Evolutionary conservation across 441 rosid genomes (phyloP), one percentile per base, ranked within the genome.

Genomic region (Monsonia emarginata): DNA sequence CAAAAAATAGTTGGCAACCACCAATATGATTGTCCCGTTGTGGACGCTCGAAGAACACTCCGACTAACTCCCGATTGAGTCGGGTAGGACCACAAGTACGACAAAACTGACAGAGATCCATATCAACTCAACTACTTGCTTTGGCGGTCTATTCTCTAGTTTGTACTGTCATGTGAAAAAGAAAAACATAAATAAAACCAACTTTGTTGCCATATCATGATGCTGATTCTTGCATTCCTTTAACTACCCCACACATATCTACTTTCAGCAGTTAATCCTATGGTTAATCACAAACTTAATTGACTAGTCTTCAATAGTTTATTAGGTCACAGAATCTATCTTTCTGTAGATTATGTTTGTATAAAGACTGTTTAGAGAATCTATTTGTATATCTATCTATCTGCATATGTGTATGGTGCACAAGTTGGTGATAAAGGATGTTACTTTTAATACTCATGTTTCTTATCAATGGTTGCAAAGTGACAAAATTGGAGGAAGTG

Each of bases 401-500:
- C n/a, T n/a, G n/a, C n/a, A n/a, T n/a, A n/a, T n/a, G n/a, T n/a
- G n/a, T n/a, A n/a, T n/a, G n/a, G n/a, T n/a, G n/a, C n/a, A n/a
- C n/a, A n/a, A n/a, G n/a, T n/a, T n/a, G n/a, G n/a, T n/a, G 32
- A 30, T 1, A 30, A 30, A 30, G 5, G 9, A 10, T 4, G 48
- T 14, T 11, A 13, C 48, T 42, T 42, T 42, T 1, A 42, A 42
- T 42, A 14, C 13, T 42, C 19, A 54, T 48, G 56, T 48, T 22
- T 54, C 60, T 54, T 14, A 22, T 54, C 30, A 54, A 24, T 32
- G 9, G 36, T 10, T 32, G 72, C 40, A 70, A 76, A 66, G 66
- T 52, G 80, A 75, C 75, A 75, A 78, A 75, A 50, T 26, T 73
- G 72, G 69, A 30, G 31, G 65, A 70, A 66, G 27, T 48, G 52